phyloP scores from a whole-genome alignment of 768 basidiomycete species.

The Termitomyces sp. region DNA sequence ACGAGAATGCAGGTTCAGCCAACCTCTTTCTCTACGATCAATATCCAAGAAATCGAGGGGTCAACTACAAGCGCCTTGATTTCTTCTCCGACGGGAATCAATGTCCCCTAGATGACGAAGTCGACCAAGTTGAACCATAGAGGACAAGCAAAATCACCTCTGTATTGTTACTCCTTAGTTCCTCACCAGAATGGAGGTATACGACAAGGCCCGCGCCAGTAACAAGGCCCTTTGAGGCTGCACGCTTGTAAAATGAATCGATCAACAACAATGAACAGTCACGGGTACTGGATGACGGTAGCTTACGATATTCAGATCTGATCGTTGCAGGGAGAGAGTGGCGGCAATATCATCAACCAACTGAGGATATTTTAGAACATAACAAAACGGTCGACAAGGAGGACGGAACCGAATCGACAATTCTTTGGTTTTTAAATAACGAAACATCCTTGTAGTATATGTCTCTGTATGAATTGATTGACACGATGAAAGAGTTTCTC shows the following conservation, averaged over 20 bases:
- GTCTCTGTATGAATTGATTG: conserved; percentile 43
- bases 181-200: conserved; percentile 49
- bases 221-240: conserved; percentile 85
- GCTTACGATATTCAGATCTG: conserved; percentile 75
- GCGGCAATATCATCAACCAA: conserved; percentile 88
- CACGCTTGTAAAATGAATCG: conserved; percentile 46
- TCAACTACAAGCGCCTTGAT: conserved; percentile 56
- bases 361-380: conserved; percentile 29
- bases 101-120: conserved; percentile 43
- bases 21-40: conserved; percentile 94
- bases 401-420: conserved; percentile 64
- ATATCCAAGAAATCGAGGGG: conserved; percentile 63
- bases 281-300: background rate
- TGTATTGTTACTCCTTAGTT: conserved; percentile 42
- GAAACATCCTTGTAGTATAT: conserved; percentile 82
- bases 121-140: background rate
- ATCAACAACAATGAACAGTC: background rate
- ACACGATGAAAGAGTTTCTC: conserved; percentile 3
- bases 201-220: conserved; percentile 62
- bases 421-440: conserved; percentile 72
- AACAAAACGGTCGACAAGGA: background rate
- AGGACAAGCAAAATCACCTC: conserved; percentile 37
- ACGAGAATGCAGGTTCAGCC: conserved; percentile 4
- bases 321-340: conserved; percentile 65
- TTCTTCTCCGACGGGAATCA: conserved; percentile 76